Base-by-base conservation (phyloP, 2,329 filamentous ascomycete species). In the Proliferodiscus dingleyae region DNA sequence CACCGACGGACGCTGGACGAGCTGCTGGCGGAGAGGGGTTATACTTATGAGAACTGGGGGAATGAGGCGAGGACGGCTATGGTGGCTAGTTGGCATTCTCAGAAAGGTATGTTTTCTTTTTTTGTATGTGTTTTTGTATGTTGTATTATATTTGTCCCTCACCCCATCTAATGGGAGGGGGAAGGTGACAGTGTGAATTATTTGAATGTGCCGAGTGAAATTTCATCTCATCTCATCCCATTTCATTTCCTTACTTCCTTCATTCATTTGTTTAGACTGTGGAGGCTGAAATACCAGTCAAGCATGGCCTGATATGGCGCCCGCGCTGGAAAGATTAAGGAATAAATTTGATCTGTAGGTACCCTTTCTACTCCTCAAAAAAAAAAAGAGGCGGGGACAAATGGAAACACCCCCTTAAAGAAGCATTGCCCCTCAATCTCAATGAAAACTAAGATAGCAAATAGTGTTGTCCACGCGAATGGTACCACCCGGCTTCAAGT, bases 401-500 rank as follows among this genome's bases (percentile, higher is more conserved):
- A n/a, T n/a, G n/a, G n/a, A n/a, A n/a, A n/a, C n/a, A n/a, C n/a
- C n/a, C n/a, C n/a, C n/a, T n/a, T n/a, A n/a, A n/a, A n/a, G n/a
- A n/a, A n/a, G n/a, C n/a, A n/a, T n/a, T n/a, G n/a, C n/a, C n/a
- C n/a, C n/a, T n/a, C n/a, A n/a, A n/a, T n/a, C n/a, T n/a, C n/a
- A n/a, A n/a, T n/a, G 8, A 15, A 15, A 33, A n/a, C 4, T 33
- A 2, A n/a, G 8, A 33, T 33, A 16, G 15, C 11, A 8, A 47
- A 57, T 71, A 33, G 30, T 16, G 71, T 75, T 42, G 75, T 79
- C 4, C 67, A 72, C 38, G 75, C 74, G 5, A 80, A 80, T 46
- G 76, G 75, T 0, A 78, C 73, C 0, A 73, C 71, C 2, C 68
- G 76, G 13, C 63, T 79, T 1, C 76, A 79, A 51, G 67, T 80